Conservation (phyloP, 805 yeast species). For the Dipodascus geniculatus region DNA sequence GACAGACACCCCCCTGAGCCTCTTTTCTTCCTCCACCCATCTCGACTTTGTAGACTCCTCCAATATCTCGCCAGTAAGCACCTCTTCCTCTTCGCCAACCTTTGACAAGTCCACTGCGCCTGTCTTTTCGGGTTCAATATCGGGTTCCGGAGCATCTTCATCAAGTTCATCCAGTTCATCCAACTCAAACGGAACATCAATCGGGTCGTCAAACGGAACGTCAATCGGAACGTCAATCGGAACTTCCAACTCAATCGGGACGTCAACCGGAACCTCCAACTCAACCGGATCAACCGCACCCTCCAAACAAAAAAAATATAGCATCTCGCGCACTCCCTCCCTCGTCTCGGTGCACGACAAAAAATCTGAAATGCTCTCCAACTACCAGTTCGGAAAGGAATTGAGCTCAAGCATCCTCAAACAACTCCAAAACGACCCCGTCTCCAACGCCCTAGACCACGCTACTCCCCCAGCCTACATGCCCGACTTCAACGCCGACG, state of each 20-base stretch:
- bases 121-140: too few relatives aligned
- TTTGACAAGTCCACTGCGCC: neutral
- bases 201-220: too few relatives aligned
- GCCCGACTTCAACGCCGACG: slow-evolving; percentile 10
- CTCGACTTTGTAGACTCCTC: neutral
- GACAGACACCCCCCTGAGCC: neutral
- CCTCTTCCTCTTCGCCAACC: neutral
- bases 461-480: slow-evolving; percentile 3
- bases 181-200: neutral
- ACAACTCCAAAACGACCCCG: neutral
- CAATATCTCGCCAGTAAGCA: neutral
- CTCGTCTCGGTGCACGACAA: neutral
- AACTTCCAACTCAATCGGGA: too few relatives aligned
- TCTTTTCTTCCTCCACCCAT: neutral
- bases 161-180: neutral
- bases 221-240: too few relatives aligned
- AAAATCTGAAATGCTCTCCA: neutral
- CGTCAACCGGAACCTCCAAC: too few relatives aligned
- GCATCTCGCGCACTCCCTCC: neutral
- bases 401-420: neutral
- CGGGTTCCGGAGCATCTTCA: neutral
- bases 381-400: neutral
- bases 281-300: too few relatives aligned
- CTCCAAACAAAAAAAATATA: too few relatives aligned
- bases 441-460: neutral